Evolutionary conservation across 495 filamentous ascomycete species (phyloP).

Genomic region (Diplogelasinospora grovesii): DNA sequence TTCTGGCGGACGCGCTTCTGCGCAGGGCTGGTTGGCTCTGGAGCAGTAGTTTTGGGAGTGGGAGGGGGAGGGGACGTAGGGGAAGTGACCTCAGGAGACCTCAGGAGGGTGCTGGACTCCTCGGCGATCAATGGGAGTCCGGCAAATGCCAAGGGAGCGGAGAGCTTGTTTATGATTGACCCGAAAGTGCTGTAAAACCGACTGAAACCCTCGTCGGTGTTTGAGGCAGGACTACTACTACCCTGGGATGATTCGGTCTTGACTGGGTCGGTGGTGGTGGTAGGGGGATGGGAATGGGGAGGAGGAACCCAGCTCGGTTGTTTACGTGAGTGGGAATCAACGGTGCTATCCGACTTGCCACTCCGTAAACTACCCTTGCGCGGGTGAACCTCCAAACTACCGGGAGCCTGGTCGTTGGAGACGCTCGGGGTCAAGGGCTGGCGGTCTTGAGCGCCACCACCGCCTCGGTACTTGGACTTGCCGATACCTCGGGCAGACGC

Average conservation of each 20-base stretch:
- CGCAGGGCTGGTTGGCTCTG: slow-evolving; percentile 40
- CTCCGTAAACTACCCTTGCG: slow-evolving; percentile 37
- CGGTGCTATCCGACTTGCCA: slow-evolving; percentile 29
- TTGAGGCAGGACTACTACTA: slow-evolving; percentile 13
- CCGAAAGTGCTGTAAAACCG: slow-evolving; percentile 88
- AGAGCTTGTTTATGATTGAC: slow-evolving; percentile 70
- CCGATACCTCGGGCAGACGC: slow-evolving; percentile 84
- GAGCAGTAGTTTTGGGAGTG: slow-evolving; percentile 21
- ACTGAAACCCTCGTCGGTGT: slow-evolving; percentile 73
- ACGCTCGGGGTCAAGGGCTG: slow-evolving; percentile 62
- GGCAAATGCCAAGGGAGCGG: slow-evolving; percentile 84
- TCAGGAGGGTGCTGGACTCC: slow-evolving; percentile 31
- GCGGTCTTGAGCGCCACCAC: too few relatives aligned
- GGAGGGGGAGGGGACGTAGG: slow-evolving; percentile 16
- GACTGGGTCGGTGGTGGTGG: too few relatives aligned
- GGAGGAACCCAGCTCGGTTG: slow-evolving; percentile 43
- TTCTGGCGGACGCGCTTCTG: too few relatives aligned
- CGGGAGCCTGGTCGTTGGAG: slow-evolving; percentile 67
- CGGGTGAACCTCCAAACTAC: slow-evolving; percentile 56
- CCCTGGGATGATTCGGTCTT: too few relatives aligned
- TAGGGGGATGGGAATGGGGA: too few relatives aligned
- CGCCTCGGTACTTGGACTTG: slow-evolving; percentile 57
- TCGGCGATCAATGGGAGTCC: slow-evolving; percentile 70
- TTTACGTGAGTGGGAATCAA: slow-evolving; percentile 28
- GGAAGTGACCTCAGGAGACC: too few relatives aligned